Conservation (phyloP, 352 stramenopile genomes). For the Pythium biforme region DNA sequence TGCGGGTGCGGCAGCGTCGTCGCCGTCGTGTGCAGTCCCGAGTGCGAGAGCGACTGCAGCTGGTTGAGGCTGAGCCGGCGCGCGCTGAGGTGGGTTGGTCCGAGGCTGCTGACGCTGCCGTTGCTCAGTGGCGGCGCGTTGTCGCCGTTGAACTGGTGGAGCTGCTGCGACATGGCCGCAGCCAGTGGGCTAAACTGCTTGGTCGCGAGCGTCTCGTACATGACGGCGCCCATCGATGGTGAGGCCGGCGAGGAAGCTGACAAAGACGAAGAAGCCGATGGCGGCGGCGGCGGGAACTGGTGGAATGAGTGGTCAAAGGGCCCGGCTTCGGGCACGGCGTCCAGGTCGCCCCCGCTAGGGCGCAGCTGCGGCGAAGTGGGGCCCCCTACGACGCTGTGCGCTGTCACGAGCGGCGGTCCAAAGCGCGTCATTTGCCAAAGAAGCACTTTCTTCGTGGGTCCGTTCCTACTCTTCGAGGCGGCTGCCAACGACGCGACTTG, state of each 20-base stretch:
- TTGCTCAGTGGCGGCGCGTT: background rate
- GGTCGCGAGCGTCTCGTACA: slow-evolving; percentile 6
- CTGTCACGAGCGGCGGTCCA: slow-evolving; percentile 16
- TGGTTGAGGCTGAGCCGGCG: slow-evolving; percentile 20
- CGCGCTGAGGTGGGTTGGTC: background rate
- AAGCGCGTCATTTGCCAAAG: slow-evolving; percentile 19
- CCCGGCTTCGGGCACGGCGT: background rate
- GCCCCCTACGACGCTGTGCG: background rate
- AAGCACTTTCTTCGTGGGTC: no score
- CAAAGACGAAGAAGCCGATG: background rate
- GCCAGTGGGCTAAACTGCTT: slow-evolving; percentile 20
- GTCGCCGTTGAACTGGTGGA: slow-evolving; percentile 14
- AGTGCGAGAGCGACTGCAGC: background rate
- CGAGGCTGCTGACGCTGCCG: background rate
- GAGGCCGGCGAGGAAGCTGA: background rate
- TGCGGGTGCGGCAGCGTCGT: slow-evolving; percentile 20
- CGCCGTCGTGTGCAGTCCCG: background rate
- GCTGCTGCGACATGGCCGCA: slow-evolving; percentile 24
- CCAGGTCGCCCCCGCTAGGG: background rate
- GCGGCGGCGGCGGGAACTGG: slow-evolving; percentile 5
- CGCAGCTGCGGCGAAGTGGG: slow-evolving; percentile 8
- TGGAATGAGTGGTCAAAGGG: slow-evolving; percentile 5
- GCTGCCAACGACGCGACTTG: no score
- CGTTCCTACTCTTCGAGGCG: no score
- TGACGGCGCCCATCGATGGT: background rate